Percentiles rank a stretch among this genome's conserved stretches.
These are phyloP conservation scores for Hanseniaspora mollemarum DNA, from an alignment of 805 yeast species.

Conservation along the genomic window DNA sequence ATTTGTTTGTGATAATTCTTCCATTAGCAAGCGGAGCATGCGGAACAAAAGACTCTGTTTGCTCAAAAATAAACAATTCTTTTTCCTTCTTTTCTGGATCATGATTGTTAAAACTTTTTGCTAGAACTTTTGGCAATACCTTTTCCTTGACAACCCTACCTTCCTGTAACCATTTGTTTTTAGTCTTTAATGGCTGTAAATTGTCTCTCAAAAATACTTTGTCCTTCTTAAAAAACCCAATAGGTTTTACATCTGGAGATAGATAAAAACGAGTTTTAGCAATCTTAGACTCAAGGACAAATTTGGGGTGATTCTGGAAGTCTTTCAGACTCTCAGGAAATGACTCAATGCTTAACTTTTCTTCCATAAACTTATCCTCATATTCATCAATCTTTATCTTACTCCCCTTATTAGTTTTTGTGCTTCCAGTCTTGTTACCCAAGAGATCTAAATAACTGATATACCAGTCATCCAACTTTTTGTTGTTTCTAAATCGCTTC, in stretches of 20 bases:
- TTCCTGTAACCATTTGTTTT: constrained; percentile 73
- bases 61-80: constrained; percentile 62
- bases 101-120: constrained; percentile 30
- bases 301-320: constrained; percentile 76
- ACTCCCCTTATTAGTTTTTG: neutral
- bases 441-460: constrained; percentile 30
- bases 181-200: constrained; percentile 53
- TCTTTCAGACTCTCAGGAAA: constrained; percentile 78
- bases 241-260: constrained; percentile 45
- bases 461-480: constrained; percentile 53
- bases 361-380: constrained; percentile 27
- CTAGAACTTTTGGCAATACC: constrained; percentile 46
- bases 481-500: constrained; percentile 54
- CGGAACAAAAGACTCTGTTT: constrained; percentile 62
- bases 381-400: constrained; percentile 30
- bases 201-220: constrained; percentile 60
- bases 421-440: constrained; percentile 19
- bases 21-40: constrained; percentile 50
- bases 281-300: constrained; percentile 66
- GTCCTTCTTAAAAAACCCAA: constrained; percentile 56
- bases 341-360: constrained; percentile 62
- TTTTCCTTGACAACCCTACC: constrained; percentile 71
- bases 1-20: constrained; percentile 58
- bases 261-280: constrained; percentile 50
- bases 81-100: constrained; percentile 37